phyloP scores from a whole-genome alignment of 208 protist genomes.

The Polymyxa betae region DNA sequence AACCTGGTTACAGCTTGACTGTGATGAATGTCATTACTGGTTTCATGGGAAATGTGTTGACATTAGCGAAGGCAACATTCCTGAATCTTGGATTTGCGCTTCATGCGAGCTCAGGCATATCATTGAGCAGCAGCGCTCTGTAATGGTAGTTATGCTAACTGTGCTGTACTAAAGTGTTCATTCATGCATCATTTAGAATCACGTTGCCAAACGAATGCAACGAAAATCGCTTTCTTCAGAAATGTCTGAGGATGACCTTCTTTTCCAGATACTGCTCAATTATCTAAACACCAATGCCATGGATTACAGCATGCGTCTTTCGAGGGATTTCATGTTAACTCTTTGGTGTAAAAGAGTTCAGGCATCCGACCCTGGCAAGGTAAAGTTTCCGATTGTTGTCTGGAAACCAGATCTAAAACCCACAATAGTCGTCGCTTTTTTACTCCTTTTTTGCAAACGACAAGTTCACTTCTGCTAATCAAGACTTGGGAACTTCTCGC shows the following conservation, averaged over 20 bases:
- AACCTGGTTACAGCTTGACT: neutral
- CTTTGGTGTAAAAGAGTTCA: neutral
- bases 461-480: no score
- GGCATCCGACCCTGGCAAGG: neutral
- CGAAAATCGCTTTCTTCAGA: neutral
- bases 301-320: neutral
- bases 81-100: slow-evolving; percentile 25
- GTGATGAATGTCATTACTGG: slow-evolving; percentile 50
- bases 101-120: neutral
- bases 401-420: neutral
- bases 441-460: no score
- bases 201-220: neutral
- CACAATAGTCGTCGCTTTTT: no score
- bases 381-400: neutral
- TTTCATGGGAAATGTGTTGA: slow-evolving; percentile 16
- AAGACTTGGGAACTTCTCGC: no score
- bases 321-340: neutral
- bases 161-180: neutral
- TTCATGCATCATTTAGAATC: neutral
- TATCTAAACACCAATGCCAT: neutral
- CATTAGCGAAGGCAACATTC: neutral
- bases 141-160: slow-evolving; percentile 18
- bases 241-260: slow-evolving; percentile 15
- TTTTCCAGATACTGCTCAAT: slow-evolving; percentile 7
- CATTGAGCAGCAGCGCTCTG: neutral